Conservation (phyloP, 306 rosid species). For the Citrullus amarus region DNA sequence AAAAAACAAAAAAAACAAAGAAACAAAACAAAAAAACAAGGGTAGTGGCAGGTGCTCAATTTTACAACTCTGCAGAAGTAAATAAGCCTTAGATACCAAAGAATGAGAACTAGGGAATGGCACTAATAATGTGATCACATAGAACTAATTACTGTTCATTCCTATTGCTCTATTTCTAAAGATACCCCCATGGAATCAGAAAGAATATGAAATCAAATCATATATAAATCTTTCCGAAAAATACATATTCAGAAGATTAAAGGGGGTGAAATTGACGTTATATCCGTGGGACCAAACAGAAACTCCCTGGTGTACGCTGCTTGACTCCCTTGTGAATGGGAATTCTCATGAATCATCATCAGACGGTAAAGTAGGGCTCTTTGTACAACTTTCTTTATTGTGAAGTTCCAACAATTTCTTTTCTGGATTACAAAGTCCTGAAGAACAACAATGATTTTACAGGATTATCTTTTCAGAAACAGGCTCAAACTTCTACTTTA, state of each 20-base stretch:
- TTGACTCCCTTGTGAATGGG: neutral
- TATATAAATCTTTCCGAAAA: neutral
- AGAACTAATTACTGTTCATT: neutral
- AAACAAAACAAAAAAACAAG: too few species aligned
- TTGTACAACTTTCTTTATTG: constrained; percentile 54
- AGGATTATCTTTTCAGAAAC: neutral
- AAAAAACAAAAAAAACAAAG: neutral
- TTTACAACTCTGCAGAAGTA: constrained; percentile 4
- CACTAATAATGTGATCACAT: neutral
- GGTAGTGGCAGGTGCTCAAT: neutral
- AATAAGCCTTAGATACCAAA: neutral
- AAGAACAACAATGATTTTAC: constrained; percentile 9
- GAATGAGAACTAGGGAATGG: neutral
- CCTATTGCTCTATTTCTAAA: neutral
- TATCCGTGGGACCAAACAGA: neutral
- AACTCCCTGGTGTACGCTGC: neutral
- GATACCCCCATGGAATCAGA: neutral
- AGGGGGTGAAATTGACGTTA: neutral
- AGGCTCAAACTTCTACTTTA: constrained; percentile 1
- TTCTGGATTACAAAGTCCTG: constrained; percentile 93
- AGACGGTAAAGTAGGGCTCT: constrained; percentile 54
- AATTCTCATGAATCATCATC: constrained; percentile 22
- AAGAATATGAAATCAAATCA: neutral
- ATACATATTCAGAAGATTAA: constrained; percentile 4
- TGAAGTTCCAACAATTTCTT: constrained; percentile 75